These are phyloP conservation scores for Penicillium taxi DNA, from an alignment of 495 filamentous ascomycete species.

Conservation along the genomic window DNA sequence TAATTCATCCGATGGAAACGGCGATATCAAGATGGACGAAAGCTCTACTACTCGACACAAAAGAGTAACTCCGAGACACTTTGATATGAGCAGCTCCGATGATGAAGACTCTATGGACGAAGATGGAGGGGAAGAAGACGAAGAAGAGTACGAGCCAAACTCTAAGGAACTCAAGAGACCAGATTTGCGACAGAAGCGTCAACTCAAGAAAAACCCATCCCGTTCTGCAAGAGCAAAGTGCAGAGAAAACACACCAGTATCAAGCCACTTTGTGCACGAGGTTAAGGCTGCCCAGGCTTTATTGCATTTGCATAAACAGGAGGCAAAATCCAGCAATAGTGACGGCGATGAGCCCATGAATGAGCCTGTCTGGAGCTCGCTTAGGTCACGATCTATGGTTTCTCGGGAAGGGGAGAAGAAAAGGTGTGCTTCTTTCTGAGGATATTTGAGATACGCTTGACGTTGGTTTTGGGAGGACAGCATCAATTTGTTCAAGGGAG, in stretches of 20 bases:
- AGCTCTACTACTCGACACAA: no score
- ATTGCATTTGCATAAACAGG: constrained; percentile 46
- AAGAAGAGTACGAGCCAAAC: constrained; percentile 6
- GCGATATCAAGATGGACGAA: no score
- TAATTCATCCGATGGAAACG: no score
- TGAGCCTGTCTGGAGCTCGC: not conserved
- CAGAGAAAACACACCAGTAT: not conserved
- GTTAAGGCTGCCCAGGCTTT: constrained; percentile 51
- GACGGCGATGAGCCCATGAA: constrained; percentile 7
- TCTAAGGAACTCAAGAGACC: not conserved
- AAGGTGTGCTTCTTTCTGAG: constrained; percentile 18
- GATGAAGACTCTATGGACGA: constrained; percentile 8
- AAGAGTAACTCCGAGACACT: no score
- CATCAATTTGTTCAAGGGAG: no score
- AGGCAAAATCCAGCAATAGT: constrained; percentile 16
- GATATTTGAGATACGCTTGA: no score
- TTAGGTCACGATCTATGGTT: not conserved
- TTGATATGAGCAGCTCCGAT: constrained; percentile 2
- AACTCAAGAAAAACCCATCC: no score
- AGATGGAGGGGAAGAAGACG: constrained; percentile 9
- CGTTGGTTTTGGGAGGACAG: no score
- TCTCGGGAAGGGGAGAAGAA: constrained; percentile 6
- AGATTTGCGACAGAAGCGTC: no score
- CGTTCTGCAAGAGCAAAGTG: not conserved
- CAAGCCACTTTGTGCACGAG: constrained; percentile 23